A percentile compares a stretch with the other conserved stretches of the same genome.
Evolutionary conservation across 352 stramenopile genomes (phyloP).

Genomic region (Globisporangium solare): DNA sequence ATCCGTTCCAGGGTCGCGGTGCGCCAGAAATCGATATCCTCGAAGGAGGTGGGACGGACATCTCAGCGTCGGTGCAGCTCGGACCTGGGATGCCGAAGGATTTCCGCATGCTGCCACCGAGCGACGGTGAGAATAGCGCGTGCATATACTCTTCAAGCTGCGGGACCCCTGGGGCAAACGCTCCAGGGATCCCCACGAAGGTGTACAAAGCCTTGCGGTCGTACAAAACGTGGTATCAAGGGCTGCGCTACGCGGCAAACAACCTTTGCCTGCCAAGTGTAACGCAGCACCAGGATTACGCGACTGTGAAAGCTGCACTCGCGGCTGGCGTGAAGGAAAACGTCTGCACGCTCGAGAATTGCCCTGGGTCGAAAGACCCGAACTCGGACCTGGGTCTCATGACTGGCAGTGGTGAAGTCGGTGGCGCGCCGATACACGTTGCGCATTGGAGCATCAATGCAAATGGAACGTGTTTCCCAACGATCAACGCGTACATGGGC

Average conservation of each 20-base stretch:
- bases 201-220: constrained; percentile 35
- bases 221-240: constrained; percentile 72
- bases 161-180: constrained; percentile 39
- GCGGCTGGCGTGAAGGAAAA: constrained; percentile 45
- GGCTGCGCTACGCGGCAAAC: constrained; percentile 51
- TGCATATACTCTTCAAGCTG: constrained; percentile 43
- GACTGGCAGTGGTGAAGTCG: constrained; percentile 9
- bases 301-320: constrained; percentile 28
- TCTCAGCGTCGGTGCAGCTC: constrained; percentile 90
- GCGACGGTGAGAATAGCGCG: neutral
- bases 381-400: constrained; percentile 36
- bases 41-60: constrained; percentile 67
- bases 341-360: constrained; percentile 29
- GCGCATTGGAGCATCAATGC: constrained; percentile 51
- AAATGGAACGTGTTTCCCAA: constrained; percentile 55
- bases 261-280: constrained; percentile 35
- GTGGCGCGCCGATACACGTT: constrained; percentile 16
- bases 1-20: constrained; percentile 61
- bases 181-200: constrained; percentile 27
- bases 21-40: constrained; percentile 93
- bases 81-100: constrained; percentile 55
- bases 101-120: constrained; percentile 28
- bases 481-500: constrained; percentile 57
- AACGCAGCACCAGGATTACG: constrained; percentile 26
- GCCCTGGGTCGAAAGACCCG: constrained; percentile 44